Evolutionary conservation across 768 basidiomycete species (phyloP), one percentile per base, ranked within the genome.

Genomic region (Hysterangium stoloniferum): DNA sequence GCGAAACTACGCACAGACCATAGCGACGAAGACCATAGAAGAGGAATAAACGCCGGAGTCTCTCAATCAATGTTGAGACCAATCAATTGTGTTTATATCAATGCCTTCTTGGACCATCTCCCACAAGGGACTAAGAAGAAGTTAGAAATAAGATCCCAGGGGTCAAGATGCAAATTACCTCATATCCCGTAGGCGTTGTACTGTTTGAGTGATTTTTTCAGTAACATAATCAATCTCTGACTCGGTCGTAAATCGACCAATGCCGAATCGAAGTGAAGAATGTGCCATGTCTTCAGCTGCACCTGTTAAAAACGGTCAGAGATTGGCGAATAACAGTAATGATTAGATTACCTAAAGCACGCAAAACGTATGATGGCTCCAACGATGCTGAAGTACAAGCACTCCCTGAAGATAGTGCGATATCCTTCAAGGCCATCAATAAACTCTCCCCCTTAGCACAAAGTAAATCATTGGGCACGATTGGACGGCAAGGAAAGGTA

Each of bases 71-170:
- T 76, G 74, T 51, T 74, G 88, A 40, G 88, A 86, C 94, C 94
- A 97, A 68, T 97, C 79, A 64, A 98, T 99, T 15, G 86, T 76
- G 62, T 82, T 92, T 58, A 98, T 79, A 65, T 99, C 96, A 53
- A 98, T 94, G 36, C 95, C 95, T 64, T 98, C 96, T 68, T 96
- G 92, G 13, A 98, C 94, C 94, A 99, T 97, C 71, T 99, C 96
- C 95, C 95, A 99, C 48, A 99, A 68, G 29, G 96, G 96, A 62
- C 91, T 90, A 55, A 40, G 17, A 0, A 52, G 19, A 15, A 22
- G 22, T 50, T 19, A 34, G 33, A 1, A 56, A 41, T 41, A 34
- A 43, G 22, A 27, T 22, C 45, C 43, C 47, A 25, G 56, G 11
- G 44, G 27, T 19, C 43, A 45, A 35, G 19, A 50, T 28, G 24